Percentiles rank a stretch among this genome's conserved stretches.
Conservation (phyloP, 1,139 yeast species). For the Yamadazyma aaseri region DNA sequence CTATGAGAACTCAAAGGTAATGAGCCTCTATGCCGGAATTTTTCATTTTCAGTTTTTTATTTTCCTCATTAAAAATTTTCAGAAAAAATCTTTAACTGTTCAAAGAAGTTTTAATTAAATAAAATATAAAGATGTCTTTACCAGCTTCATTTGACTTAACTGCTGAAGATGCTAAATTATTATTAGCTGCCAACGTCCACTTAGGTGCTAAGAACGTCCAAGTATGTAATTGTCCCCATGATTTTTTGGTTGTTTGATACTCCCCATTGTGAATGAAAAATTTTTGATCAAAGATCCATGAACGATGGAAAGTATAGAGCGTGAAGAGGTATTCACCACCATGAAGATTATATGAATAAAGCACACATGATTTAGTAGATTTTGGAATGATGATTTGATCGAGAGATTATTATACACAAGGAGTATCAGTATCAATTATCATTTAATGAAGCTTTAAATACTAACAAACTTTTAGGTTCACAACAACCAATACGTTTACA, state of each 20-base stretch:
- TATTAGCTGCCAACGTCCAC: slow-evolving; percentile 99
- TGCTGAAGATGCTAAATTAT: slow-evolving; percentile 99
- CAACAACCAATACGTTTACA: slow-evolving; percentile 99
- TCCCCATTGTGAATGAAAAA: slow-evolving; percentile 1
- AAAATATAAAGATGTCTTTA: slow-evolving; percentile 58
- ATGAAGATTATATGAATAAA: too few relatives aligned
- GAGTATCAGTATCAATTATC: too few relatives aligned
- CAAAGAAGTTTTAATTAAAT: slow-evolving; percentile 7
- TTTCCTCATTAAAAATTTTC: slow-evolving; percentile 16
- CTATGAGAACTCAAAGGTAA: not conserved
- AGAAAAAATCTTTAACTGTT: slow-evolving; percentile 8
- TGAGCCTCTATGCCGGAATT: slow-evolving; percentile 1
- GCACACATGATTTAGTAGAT: too few relatives aligned
- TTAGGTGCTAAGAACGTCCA: slow-evolving; percentile 99
- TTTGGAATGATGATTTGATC: too few relatives aligned
- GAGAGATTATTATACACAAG: too few relatives aligned
- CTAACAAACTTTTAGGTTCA: slow-evolving; percentile 68
- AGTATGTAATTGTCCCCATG: too few relatives aligned
- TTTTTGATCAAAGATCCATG: not conserved
- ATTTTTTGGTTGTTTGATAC: too few relatives aligned
- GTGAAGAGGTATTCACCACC: too few relatives aligned
- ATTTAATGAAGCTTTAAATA: too few relatives aligned
- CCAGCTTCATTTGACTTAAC: slow-evolving; percentile 90
- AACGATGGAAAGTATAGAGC: too few relatives aligned
- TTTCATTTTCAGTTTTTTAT: slow-evolving; percentile 1